These are phyloP conservation scores for Nakaseomyces nivariensis DNA, from an alignment of 1,139 yeast species.

Conservation along the genomic window DNA sequence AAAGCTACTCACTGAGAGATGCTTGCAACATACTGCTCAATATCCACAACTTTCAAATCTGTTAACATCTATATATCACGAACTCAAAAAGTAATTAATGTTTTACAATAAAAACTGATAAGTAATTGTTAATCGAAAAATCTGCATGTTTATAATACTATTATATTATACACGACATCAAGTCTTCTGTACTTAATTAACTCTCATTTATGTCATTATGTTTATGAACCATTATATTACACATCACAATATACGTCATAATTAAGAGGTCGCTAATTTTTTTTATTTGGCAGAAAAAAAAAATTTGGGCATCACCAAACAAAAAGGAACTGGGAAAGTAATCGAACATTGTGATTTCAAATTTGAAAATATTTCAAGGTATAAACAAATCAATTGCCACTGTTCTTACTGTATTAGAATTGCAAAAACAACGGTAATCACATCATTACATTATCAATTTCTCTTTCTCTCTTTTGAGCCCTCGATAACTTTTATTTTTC, in stretches of 20 bases:
- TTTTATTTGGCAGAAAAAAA: background rate
- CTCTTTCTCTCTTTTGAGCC: too few relatives aligned
- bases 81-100: background rate
- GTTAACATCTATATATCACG: slow-evolving; percentile 7
- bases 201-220: too few relatives aligned
- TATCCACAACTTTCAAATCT: slow-evolving; percentile 11
- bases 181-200: too few relatives aligned
- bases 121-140: too few relatives aligned
- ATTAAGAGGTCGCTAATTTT: background rate
- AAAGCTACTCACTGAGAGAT: slow-evolving; percentile 20
- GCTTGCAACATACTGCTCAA: slow-evolving; percentile 14
- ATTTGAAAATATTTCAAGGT: too few relatives aligned
- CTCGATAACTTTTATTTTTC: too few relatives aligned
- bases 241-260: background rate
- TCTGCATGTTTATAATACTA: too few relatives aligned
- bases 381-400: too few relatives aligned
- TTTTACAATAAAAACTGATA: background rate
- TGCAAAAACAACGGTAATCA: too few relatives aligned
- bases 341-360: background rate
- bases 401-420: too few relatives aligned
- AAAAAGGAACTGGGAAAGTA: background rate
- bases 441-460: too few relatives aligned
- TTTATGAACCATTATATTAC: background rate
- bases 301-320: slow-evolving; percentile 2
- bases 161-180: too few relatives aligned